Conservation (phyloP, 139 green algal species). For the Chlorella vulgaris region DNA sequence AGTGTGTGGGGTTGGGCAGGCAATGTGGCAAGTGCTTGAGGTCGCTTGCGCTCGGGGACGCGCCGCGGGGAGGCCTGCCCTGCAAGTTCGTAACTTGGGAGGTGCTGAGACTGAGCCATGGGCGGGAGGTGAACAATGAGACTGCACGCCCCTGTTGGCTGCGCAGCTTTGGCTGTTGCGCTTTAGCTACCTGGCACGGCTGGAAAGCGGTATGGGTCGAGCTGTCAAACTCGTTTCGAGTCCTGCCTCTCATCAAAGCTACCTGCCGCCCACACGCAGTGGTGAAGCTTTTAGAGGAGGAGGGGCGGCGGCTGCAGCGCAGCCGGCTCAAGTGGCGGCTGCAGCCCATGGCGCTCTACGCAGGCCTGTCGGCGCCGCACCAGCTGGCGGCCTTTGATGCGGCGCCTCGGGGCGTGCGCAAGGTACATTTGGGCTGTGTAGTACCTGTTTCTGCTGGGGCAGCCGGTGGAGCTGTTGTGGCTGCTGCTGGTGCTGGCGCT, state of each 20-base stretch:
- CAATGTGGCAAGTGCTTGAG: background rate
- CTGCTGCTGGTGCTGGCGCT: background rate
- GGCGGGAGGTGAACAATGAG: no score
- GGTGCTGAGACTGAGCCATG: no score
- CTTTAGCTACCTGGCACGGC: no score
- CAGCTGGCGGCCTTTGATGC: conserved; percentile 75
- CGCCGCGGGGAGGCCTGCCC: no score
- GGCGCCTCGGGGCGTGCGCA: conserved; percentile 72
- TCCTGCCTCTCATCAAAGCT: no score
- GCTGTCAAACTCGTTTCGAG: no score
- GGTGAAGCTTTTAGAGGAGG: conserved; percentile 69
- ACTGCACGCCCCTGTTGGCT: no score
- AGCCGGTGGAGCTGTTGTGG: background rate
- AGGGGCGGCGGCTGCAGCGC: conserved; percentile 51
- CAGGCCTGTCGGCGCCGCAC: conserved; percentile 72
- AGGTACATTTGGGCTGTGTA: conserved; percentile 55
- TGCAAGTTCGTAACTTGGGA: no score
- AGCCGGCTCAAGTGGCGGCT: conserved; percentile 43
- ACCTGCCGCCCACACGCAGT: no score
- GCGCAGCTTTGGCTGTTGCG: no score
- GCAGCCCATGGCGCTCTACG: conserved; percentile 73
- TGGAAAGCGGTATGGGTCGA: no score
- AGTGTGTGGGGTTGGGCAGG: no score
- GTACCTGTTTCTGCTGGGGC: background rate
- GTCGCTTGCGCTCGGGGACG: background rate